Evolutionary conservation across 129 eudicot species (phyloP).

Genomic region (Flaveria bidentis): DNA sequence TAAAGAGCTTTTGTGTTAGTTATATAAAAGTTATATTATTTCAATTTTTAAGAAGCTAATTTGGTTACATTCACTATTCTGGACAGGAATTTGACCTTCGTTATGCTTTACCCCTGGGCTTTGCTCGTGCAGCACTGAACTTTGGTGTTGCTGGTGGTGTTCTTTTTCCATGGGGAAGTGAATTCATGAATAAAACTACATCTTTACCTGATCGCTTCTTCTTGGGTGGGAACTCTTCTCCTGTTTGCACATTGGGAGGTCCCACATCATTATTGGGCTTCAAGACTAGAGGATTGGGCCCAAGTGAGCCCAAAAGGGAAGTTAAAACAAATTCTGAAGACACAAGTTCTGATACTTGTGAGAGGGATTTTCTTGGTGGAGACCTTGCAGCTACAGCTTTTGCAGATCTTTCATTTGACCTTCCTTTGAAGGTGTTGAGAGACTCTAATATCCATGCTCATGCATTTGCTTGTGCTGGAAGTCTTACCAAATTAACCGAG

Average conservation of each 20-base stretch:
- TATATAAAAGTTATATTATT: too few species aligned
- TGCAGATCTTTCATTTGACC: constrained; percentile 92
- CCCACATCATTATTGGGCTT: constrained; percentile 79
- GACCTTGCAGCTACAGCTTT: constrained; percentile 88
- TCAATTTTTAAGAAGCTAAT: background rate
- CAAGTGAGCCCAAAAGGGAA: constrained; percentile 71
- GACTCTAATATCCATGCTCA: constrained; percentile 87
- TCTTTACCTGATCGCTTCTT: constrained; percentile 75
- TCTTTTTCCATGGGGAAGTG: constrained; percentile 78
- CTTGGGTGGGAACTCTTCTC: constrained; percentile 87
- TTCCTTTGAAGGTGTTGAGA: constrained; percentile 68
- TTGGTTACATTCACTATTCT: background rate
- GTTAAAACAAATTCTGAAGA: constrained; percentile 30
- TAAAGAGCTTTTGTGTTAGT: background rate
- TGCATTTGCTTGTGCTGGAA: constrained; percentile 71
- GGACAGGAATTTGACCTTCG: constrained; percentile 84
- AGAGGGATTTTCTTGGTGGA: constrained; percentile 75
- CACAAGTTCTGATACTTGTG: constrained; percentile 44
- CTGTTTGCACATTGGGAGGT: constrained; percentile 82
- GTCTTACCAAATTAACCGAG: constrained; percentile 65
- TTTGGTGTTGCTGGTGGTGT: constrained; percentile 76
- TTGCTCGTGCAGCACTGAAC: constrained; percentile 72
- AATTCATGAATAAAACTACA: constrained; percentile 50
- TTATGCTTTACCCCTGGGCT: constrained; percentile 80
- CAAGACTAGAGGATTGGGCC: constrained; percentile 79